Conservation (phyloP, 345 rosid genomes). For the Rubroshorea leprosula region DNA sequence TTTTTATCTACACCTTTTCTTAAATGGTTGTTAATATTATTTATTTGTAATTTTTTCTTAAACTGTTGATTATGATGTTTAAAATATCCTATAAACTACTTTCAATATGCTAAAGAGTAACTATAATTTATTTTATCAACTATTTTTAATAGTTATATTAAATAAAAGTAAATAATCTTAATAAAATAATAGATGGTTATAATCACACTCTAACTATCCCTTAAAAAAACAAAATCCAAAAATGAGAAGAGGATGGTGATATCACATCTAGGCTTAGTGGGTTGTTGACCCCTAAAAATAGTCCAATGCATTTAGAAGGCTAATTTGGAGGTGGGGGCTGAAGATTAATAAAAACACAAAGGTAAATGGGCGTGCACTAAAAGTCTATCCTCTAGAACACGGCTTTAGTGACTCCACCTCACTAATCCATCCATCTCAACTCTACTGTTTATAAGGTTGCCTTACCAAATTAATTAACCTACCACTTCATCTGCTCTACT, state of each 20-base stretch:
- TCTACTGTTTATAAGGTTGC: neutral
- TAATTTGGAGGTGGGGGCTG: neutral
- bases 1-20: too few species aligned
- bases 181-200: too few species aligned
- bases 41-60: too few species aligned
- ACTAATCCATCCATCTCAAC: slow-evolving; percentile 2
- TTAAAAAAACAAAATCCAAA: too few species aligned
- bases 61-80: too few species aligned
- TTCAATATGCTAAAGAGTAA: too few species aligned
- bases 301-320: neutral
- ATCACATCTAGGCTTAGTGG: neutral
- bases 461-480: neutral
- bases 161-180: too few species aligned
- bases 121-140: too few species aligned
- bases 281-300: neutral
- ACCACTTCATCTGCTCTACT: neutral
- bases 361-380: slow-evolving; percentile 4
- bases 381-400: slow-evolving; percentile 8
- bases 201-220: too few species aligned
- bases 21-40: too few species aligned
- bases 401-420: slow-evolving; percentile 14
- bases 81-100: too few species aligned
- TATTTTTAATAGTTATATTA: too few species aligned
- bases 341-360: neutral
- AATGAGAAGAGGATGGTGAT: neutral